Evolutionary conservation across 2,329 filamentous ascomycete genomes (phyloP), one percentile per base, ranked within the genome.

Genomic region (Ophiostoma sp.): DNA sequence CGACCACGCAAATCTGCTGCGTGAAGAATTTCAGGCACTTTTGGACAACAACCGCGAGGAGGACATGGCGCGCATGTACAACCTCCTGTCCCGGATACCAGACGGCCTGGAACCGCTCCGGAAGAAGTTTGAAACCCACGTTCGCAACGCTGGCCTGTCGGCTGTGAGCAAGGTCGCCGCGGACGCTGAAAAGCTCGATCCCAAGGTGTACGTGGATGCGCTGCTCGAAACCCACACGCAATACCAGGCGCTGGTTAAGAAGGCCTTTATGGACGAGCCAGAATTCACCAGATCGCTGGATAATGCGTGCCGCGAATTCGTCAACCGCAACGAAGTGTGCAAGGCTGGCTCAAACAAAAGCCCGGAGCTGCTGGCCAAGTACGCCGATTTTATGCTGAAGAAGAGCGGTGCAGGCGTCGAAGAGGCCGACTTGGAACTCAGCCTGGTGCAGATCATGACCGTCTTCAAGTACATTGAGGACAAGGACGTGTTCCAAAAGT

Each of bases 381-480:
- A 99, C 81, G 93, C 95, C 42, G 96, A 99, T 81, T 91, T 94
- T 11, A 85, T 99, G 42, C 86, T 99, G 70, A 95, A 96, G 82
- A 98, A 97, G 86, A 95, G 93, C 77, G 93, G 92, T 39, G 97
- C 95, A 78, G 94, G 94, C 78, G 93, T 94, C 17, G 96, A 98
- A 80, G 96, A 99, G 80, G 92, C 93, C 42, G 95, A 99, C 79
- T 88, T 98, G 78, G 96, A 99, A 83, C 91, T 92, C 77, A 92
- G 94, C 42, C 85, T 98, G 39, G 90, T 90, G 25, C 93, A 98
- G 81, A 96, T 99, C 79, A 99, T 99, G 96, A 98, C 95, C 1
- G 94, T 99, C 72, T 99, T 99, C 89, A 98, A 98, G 85, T 99
- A 99, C 83, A 98, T 99, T 76, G 96, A 99, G 81, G 97, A 99